Evolutionary conservation across 331 rosid genomes (phyloP).

Genomic region (Phaseolus coccineus): DNA sequence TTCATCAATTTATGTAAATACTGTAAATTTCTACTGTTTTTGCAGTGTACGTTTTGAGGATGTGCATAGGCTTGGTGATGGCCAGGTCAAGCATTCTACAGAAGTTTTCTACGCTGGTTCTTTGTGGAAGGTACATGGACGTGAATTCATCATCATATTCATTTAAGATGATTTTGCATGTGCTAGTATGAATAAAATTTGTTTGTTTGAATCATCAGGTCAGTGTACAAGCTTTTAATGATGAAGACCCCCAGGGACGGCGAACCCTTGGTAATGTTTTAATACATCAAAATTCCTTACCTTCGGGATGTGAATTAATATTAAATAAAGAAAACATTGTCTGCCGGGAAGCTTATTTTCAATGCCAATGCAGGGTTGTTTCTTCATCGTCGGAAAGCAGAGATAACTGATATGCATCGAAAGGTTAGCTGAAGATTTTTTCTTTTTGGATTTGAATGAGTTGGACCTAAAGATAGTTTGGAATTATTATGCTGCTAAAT

Average conservation of each 20-base stretch:
- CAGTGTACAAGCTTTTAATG: constrained; percentile 95
- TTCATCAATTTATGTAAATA: constrained; percentile 27
- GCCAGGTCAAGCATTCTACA: constrained; percentile 95
- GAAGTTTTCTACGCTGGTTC: constrained; percentile 98
- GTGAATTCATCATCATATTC: constrained; percentile 37
- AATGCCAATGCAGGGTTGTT: constrained; percentile 77
- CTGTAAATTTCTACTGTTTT: constrained; percentile 48
- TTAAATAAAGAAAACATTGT: constrained; percentile 30
- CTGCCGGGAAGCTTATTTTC: constrained; percentile 32
- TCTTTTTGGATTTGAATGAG: constrained; percentile 7
- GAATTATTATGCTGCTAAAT: constrained; percentile 26
- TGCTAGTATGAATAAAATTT: constrained; percentile 40
- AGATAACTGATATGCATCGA: constrained; percentile 71
- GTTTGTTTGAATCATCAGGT: constrained; percentile 66
- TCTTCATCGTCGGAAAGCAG: constrained; percentile 96
- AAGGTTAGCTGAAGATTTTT: constrained; percentile 63
- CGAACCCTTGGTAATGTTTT: constrained; percentile 81
- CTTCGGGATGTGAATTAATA: constrained; percentile 20
- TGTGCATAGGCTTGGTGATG: constrained; percentile 98
- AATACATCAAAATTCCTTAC: constrained; percentile 34
- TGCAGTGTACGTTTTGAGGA: constrained; percentile 94
- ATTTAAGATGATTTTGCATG: constrained; percentile 36
- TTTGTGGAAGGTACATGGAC: constrained; percentile 83
- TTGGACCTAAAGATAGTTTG: constrained; percentile 7
- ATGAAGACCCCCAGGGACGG: constrained; percentile 96